Evolutionary conservation across 2,329 filamentous ascomycete species (phyloP), one percentile per base, ranked within the genome.

Genomic region (Gyromitra esculenta): DNA sequence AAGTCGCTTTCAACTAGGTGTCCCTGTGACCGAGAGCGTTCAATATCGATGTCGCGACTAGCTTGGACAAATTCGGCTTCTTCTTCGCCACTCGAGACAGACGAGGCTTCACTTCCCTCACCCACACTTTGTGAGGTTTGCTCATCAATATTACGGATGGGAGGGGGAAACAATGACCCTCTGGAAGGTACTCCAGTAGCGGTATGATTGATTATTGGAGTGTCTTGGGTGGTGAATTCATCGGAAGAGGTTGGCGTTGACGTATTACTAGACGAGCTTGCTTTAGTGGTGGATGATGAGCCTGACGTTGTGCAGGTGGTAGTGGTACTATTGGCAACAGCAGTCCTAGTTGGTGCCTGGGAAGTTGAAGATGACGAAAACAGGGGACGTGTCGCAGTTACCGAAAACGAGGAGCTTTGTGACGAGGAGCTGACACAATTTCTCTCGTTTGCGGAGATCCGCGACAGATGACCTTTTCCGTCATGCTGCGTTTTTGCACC

Each of bases 261-360:
- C 37, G 41, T 9, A 35, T 45, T 45, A 11, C 52, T 15, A 11
- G 50, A 18, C 7, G 66, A 48, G 18, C 41, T 48, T 60, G 11
- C 4, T 8, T n/a, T 8, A 3, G 52, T 60, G 25, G 25, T 8
- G 5, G 66, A 21, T 25, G 56, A 35, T 11, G 67, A 63, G 5
- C 67, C 13, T 35, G 62, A 1, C 6, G 67, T 63, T 41, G 67
- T 70, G 31, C 31, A 62, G 15, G 56, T 70, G 13, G 67, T 70
- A 7, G 56, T 70, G 50, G 50, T 54, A 7, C 31, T 62, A 35
- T 18, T n/a, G 35, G 56, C 5, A 56, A 43, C 64, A 18, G n/a
- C 7, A 8, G 56, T 52, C 43, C 43, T 52, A 13, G 43, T 52
- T 52, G 67, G 56, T 13, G 67, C 54, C 31, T n/a, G 31, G 21